phyloP scores from a whole-genome alignment of 2,329 filamentous ascomycete species.

The Sporothrix globosa region DNA sequence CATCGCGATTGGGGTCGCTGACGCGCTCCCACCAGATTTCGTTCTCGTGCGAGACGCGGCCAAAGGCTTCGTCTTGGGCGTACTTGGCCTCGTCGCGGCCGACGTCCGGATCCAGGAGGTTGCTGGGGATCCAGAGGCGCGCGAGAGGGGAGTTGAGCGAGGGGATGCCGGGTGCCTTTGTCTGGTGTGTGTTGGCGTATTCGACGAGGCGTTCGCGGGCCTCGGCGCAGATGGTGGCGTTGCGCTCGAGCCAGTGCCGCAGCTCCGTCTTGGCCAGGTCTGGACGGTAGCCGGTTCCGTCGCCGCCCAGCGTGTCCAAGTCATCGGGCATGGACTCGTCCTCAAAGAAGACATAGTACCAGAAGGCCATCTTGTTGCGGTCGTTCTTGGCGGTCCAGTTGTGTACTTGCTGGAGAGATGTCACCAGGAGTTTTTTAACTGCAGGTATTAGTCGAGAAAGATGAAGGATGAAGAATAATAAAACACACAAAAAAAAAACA shows the following conservation, averaged over 20 bases:
- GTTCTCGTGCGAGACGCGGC: conserved; percentile 65
- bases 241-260: conserved; percentile 64
- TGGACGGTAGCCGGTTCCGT: conserved; percentile 58
- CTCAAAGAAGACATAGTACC: conserved; percentile 68
- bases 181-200: conserved; percentile 56
- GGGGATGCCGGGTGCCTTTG: conserved; percentile 55
- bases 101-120: conserved; percentile 54
- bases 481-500: background rate
- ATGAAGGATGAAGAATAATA: conserved; percentile 23
- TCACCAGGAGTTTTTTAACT: conserved; percentile 70
- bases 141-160: conserved; percentile 56
- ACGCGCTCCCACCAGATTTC: conserved; percentile 67
- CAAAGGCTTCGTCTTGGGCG: conserved; percentile 62
- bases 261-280: conserved; percentile 64
- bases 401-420: conserved; percentile 66
- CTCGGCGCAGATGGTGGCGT: conserved; percentile 61
- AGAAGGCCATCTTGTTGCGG: conserved; percentile 70
- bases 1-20: conserved; percentile 62
- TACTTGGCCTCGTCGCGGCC: conserved; percentile 59
- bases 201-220: conserved; percentile 59
- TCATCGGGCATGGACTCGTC: conserved; percentile 54
- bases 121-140: conserved; percentile 60
- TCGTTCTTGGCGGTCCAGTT: conserved; percentile 72
- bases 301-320: conserved; percentile 56
- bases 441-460: background rate